Base-by-base conservation (phyloP, 306 rosid species). In the Begonia peltatifolia region DNA sequence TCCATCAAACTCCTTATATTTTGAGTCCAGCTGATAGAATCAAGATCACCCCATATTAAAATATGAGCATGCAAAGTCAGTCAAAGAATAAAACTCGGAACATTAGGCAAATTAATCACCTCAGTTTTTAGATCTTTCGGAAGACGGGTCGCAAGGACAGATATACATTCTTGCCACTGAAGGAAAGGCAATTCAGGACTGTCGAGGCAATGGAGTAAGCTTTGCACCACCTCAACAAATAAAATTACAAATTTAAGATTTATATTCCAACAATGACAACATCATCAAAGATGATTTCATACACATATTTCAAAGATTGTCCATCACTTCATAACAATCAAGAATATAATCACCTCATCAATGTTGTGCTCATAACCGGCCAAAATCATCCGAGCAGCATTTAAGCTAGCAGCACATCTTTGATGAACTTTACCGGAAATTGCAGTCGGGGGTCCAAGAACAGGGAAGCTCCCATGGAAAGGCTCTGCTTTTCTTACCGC, bases 161-260 rank as follows among this genome's bases (percentile, higher is more conserved):
- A 71, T 15, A 86, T 76, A 82, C 94, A 83, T 63, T 90, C 99
- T 90, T 90, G 99, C 99, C 99, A 90, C 77, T 90, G 99, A 69
- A 86, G 92, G 72, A 80, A 81, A 69, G 99, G 99, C 46, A 90
- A 72, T 71, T 90, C 87, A 50, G 99, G 99, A 72, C 87, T 90
- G 68, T 90, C 99, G 36, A 90, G 95, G 78, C 95, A 85, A 73
- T 69, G 69, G 63, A 90, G 94, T 77, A 90, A 76, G 75, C 64
- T 79, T 75, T 86, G 95, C 72, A 83, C 92, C 55, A 90, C 95
- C 99, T 90, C 78, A 57, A 64, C 54, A 61, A 47, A 64, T 59
- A 10, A 52, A 56, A 54, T 50, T 48, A 20, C 23, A 30, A 30
- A 30, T 30, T 4, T 30, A 30, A 30, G 38, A 30, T 30, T 30